Conservation (phyloP, 768 basidiomycete genomes). For the Tubosaeta brunneosetosa region DNA sequence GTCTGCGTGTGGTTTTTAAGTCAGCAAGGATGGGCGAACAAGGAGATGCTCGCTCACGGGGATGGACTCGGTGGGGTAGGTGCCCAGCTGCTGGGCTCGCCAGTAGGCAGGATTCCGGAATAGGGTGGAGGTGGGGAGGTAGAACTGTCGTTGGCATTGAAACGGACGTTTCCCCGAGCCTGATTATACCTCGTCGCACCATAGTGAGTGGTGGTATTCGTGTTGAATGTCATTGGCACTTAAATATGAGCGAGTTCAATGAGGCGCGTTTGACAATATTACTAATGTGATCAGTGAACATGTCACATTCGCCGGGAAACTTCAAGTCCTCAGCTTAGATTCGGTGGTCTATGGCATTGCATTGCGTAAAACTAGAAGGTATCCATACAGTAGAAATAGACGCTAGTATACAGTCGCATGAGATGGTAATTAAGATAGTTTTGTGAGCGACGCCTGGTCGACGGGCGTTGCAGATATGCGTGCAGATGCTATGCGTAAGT, state of each 20-base stretch:
- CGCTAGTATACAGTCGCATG: not conserved
- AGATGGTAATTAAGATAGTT: not conserved
- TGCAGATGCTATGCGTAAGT: not conserved
- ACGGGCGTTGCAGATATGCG: not conserved
- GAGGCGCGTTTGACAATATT: no score
- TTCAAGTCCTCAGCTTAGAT: no score
- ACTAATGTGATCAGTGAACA: no score
- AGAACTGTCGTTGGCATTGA: not conserved
- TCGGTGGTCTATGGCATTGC: no score
- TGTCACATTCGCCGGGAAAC: no score
- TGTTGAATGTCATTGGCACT: not conserved
- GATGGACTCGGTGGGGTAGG: not conserved
- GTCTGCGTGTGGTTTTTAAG: not conserved
- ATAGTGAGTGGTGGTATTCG: not conserved
- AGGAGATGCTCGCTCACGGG: slow-evolving; percentile 3
- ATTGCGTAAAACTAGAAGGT: not conserved
- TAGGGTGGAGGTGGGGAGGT: not conserved
- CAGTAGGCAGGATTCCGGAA: not conserved
- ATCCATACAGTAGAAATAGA: not conserved
- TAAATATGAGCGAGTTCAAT: no score
- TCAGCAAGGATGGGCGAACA: not conserved
- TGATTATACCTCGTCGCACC: not conserved
- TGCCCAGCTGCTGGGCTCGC: not conserved
- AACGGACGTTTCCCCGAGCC: not conserved
- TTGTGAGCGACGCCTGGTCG: not conserved